Evolutionary conservation across 768 basidiomycete species (phyloP).

Genomic region (Lactarius sanguifluus): DNA sequence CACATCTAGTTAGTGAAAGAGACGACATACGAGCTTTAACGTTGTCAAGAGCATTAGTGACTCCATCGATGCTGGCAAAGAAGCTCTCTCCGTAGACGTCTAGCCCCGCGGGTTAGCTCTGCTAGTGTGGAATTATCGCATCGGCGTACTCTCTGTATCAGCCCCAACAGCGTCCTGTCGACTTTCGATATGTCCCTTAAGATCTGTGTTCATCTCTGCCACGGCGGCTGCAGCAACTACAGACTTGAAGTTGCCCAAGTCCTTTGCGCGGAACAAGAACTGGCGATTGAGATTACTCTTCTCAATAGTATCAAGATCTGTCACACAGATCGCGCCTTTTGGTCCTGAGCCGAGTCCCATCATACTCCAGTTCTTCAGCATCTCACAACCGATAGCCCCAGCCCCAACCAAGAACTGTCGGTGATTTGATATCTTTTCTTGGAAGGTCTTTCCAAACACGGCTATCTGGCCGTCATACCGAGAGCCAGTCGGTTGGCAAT

Average conservation of each 20-base stretch:
- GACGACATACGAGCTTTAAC: constrained; percentile 80
- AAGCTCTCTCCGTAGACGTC: constrained; percentile 87
- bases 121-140: neutral
- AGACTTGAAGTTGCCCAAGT: constrained; percentile 95
- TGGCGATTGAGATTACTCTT: constrained; percentile 98
- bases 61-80: constrained; percentile 85
- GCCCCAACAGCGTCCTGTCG: constrained; percentile 94
- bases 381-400: constrained; percentile 99
- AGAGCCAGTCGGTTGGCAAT: constrained; percentile 76
- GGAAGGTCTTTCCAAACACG: constrained; percentile 92
- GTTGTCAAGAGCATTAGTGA: constrained; percentile 98
- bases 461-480: constrained; percentile 95
- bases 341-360: constrained; percentile 88
- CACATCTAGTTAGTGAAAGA: neutral
- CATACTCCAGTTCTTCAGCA: constrained; percentile 99
- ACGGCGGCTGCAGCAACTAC: constrained; percentile 92
- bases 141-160: constrained; percentile 81
- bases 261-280: constrained; percentile 95
- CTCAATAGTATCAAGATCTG: constrained; percentile 98
- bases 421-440: constrained; percentile 84
- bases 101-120: constrained; percentile 38
- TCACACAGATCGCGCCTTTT: constrained; percentile 83
- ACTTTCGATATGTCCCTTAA: constrained; percentile 80
- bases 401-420: constrained; percentile 96
- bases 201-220: constrained; percentile 91